These are phyloP conservation scores for Solanum chacoense DNA, from an alignment of 305 asterid genomes.

Conservation along the genomic window DNA sequence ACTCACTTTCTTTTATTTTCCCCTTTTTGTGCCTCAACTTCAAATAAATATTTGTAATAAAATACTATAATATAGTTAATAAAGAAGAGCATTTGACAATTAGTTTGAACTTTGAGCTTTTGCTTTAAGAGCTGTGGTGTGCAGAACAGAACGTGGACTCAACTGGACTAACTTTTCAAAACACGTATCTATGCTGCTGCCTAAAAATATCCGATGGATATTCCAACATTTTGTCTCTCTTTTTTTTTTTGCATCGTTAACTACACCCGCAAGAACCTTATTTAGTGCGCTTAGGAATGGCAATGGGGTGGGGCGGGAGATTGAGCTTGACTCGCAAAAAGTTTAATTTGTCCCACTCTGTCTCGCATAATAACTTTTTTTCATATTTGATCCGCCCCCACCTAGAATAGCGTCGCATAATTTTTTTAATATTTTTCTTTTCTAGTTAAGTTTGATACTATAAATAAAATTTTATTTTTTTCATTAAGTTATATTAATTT, in stretches of 20 bases:
- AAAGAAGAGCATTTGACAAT: not conserved
- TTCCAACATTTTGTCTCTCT: not conserved
- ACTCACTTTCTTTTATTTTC: not conserved
- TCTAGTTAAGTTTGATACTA: not conserved
- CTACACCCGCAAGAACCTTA: not conserved
- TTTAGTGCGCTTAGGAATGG: not conserved
- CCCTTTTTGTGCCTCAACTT: not conserved
- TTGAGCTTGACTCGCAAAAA: not conserved
- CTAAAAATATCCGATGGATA: not conserved
- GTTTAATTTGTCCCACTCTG: fast-evolving
- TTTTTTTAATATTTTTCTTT: no score
- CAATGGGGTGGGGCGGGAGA: not conserved
- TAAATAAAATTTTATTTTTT: no score
- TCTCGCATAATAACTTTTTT: no score
- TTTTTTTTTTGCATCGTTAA: not conserved
- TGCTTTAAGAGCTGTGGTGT: not conserved
- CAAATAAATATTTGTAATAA: not conserved
- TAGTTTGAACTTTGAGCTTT: not conserved
- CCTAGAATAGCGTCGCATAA: no score
- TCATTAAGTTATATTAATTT: not conserved
- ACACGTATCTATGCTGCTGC: not conserved
- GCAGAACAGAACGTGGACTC: not conserved
- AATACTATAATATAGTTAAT: no score
- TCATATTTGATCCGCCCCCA: not conserved
- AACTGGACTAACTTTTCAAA: not conserved